Evolutionary conservation across 2,329 filamentous ascomycete species (phyloP).

Genomic region (Phoma sp.): DNA sequence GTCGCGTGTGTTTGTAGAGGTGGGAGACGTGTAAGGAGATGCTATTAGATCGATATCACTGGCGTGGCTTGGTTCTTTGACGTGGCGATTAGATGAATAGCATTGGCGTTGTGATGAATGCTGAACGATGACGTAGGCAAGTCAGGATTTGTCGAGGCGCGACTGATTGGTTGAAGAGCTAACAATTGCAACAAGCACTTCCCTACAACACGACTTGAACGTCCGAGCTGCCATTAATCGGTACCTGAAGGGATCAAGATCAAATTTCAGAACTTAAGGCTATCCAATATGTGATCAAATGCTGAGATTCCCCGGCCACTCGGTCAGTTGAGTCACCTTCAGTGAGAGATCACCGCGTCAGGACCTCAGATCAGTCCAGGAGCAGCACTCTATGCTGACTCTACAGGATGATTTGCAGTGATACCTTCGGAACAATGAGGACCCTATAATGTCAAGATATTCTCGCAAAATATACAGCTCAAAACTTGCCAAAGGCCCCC

Average conservation of each 20-base stretch:
- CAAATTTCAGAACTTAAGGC: not conserved
- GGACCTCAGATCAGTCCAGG: not conserved
- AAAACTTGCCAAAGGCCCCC: not conserved
- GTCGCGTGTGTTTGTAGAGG: not conserved
- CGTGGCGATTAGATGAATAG: slow-evolving; percentile 4
- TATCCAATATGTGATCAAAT: not conserved
- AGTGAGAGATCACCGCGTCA: too few relatives aligned
- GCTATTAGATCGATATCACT: slow-evolving; percentile 9
- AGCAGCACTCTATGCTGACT: too few relatives aligned
- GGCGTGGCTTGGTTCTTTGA: slow-evolving; percentile 12
- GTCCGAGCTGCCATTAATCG: slow-evolving; percentile 61
- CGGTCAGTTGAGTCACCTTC: too few relatives aligned
- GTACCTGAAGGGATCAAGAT: not conserved
- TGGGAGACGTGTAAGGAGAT: not conserved
- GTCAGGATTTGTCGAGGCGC: not conserved
- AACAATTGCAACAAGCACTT: not conserved
- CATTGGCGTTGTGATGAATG: not conserved
- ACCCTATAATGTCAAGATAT: too few relatives aligned
- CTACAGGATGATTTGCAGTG: too few relatives aligned
- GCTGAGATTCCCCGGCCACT: not conserved
- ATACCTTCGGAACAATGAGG: too few relatives aligned
- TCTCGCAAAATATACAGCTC: not conserved
- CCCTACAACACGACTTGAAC: slow-evolving; percentile 69
- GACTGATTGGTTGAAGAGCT: not conserved
- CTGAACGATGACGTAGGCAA: slow-evolving; percentile 25